phyloP scores from a whole-genome alignment of 2,329 filamentous ascomycete species.

The Bertia moriformis region DNA sequence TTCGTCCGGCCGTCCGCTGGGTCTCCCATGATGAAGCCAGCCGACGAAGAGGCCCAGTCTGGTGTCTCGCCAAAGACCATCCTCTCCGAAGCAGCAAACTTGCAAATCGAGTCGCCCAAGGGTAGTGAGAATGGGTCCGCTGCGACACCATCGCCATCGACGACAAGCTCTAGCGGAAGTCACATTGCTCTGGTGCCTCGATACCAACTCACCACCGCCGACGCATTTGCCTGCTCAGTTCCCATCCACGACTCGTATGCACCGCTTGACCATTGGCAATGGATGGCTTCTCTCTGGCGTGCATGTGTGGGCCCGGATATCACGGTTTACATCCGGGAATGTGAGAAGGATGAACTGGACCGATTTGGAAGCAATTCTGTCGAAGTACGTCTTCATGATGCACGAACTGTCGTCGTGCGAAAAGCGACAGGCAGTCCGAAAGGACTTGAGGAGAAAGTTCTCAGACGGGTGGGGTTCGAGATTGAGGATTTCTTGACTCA shows the following conservation, averaged over 20 bases:
- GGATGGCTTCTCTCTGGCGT: conserved; percentile 1
- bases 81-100: not conserved
- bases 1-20: not conserved
- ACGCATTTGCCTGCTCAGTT: not conserved
- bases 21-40: not conserved
- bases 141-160: not conserved
- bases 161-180: not conserved
- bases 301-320: not conserved
- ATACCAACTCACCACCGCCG: conserved; percentile 1
- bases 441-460: conserved; percentile 12
- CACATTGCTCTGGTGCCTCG: not conserved
- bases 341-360: not conserved
- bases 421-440: conserved; percentile 19
- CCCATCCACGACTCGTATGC: conserved; percentile 1
- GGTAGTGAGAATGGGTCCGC: not conserved
- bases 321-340: not conserved
- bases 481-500: conserved; percentile 1
- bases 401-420: conserved; percentile 8
- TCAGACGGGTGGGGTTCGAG: conserved; percentile 3
- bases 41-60: not conserved
- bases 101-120: not conserved
- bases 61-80: not conserved
- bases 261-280: not conserved
- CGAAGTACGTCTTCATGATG: not conserved
- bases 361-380: not conserved